Conservation (phyloP, 2,329 filamentous ascomycete species). For the Aspergillus spinulosporus region DNA sequence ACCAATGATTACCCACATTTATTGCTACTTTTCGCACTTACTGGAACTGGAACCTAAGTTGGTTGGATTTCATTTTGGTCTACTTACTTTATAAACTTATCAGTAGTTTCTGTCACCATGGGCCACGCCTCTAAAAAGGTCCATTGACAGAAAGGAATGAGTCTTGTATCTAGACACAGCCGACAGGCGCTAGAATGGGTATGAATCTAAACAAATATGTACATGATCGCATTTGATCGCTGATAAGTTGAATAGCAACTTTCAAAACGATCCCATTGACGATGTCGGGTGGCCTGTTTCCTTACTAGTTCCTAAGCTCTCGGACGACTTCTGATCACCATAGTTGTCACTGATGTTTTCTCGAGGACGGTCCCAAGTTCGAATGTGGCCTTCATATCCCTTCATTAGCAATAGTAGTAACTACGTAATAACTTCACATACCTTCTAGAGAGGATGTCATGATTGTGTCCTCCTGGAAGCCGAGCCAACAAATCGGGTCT, state of each 20-base stretch:
- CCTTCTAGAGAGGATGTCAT: constrained; percentile 89
- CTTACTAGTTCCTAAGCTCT: not conserved
- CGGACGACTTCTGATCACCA: constrained; percentile 21
- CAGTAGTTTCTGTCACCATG: too few relatives aligned
- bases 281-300: constrained; percentile 18
- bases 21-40: too few relatives aligned
- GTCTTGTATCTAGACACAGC: not conserved
- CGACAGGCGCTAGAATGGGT: constrained; percentile 19
- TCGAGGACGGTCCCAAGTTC: constrained; percentile 69
- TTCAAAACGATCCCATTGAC: constrained; percentile 23
- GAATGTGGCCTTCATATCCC: constrained; percentile 64
- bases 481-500: constrained; percentile 84
- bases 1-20: not conserved
- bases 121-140: too few relatives aligned
- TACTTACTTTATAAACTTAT: too few relatives aligned
- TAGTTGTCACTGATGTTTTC: constrained; percentile 39
- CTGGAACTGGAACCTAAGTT: too few relatives aligned
- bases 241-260: not conserved
- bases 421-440: constrained; percentile 47
- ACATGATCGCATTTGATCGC: constrained; percentile 18
- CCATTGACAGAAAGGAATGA: too few relatives aligned
- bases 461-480: constrained; percentile 91
- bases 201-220: constrained; percentile 17
- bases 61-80: too few relatives aligned
- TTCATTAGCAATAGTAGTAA: constrained; percentile 17